Evolutionary conservation across 208 protist species (phyloP), one percentile per base, ranked within the genome.

Genomic region (Phytomonas sp.): DNA sequence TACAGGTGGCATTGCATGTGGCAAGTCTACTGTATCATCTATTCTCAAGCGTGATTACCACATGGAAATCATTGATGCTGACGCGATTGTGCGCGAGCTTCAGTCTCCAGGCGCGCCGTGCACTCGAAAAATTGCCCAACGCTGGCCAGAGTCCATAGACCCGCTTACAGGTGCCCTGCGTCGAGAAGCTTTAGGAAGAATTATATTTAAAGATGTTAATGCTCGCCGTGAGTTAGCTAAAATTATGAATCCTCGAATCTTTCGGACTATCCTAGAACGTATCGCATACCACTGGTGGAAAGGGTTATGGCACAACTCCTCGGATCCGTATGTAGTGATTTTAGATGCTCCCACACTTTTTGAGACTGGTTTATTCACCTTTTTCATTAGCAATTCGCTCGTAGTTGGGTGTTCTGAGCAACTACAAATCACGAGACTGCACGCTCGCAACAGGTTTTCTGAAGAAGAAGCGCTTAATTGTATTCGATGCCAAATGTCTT

Each of bases 1-100:
- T 30, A 97, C 93, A 6, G 93, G 93, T 37, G 93, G 93, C n/a
- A 97, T 97, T 63, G 90, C 93, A 10, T 94, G 87, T 70, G 93
- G 93, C 34, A 97, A 97, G 79, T 94, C 86, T 7, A 91, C 84
- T n/a, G 90, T 95, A 19, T 89, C 78, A n/a, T 31, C 42, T 7
- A 31, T 87, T 4, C 75, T 97, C 6, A 29, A 37, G 8, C 74
- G 86, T 11, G 73, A 83, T 26, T 69, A 92, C 69, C 52, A 84
- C 61, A 79, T 90, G 11, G 66, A 68, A 60, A 83, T 97, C 37
- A 91, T 97, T 52, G 93, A 97, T 71, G 80, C 84, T 0, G 93
- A 97, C 56, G 56, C 60, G 19, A 76, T 96, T 6, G 89, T 93
- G 40, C 79, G 80, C n/a, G 78, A 96, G 14, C 75, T 95, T 49